A percentile compares a stretch with the other conserved stretches of the same genome.
These are phyloP conservation scores for Furcasterigmium furcatum DNA, from an alignment of 2,329 filamentous ascomycete species.

Conservation along the genomic window DNA sequence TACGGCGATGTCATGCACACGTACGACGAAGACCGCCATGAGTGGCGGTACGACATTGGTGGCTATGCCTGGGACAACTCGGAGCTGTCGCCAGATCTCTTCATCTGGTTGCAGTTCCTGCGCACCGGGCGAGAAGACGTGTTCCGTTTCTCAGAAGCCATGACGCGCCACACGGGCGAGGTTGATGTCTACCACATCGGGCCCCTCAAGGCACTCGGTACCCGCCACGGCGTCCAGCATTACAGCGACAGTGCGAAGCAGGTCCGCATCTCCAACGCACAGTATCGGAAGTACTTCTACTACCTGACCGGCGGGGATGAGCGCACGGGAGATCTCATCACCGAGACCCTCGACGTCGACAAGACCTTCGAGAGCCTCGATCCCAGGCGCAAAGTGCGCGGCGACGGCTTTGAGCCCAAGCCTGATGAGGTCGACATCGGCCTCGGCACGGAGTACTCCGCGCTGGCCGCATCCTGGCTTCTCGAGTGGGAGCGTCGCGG, in stretches of 20 bases:
- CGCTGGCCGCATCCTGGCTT: constrained; percentile 54
- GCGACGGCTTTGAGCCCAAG: constrained; percentile 43
- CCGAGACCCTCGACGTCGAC: constrained; percentile 48
- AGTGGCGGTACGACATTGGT: constrained; percentile 61
- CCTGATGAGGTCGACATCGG: constrained; percentile 42
- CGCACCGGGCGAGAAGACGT: constrained; percentile 54
- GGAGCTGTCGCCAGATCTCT: constrained; percentile 59
- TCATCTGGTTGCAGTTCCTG: constrained; percentile 61
- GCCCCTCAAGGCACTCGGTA: constrained; percentile 55
- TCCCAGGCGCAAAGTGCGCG: constrained; percentile 55
- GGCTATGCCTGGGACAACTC: constrained; percentile 66
- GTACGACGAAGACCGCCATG: constrained; percentile 51
- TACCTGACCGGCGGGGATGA: constrained; percentile 56
- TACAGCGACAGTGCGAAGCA: constrained; percentile 60
- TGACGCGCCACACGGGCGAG: constrained; percentile 56
- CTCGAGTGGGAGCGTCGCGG: constrained; percentile 58
- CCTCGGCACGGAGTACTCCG: constrained; percentile 58
- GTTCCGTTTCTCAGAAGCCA: constrained; percentile 55
- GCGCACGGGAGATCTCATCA: constrained; percentile 50
- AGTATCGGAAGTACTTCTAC: constrained; percentile 55
- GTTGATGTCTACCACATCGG: constrained; percentile 62
- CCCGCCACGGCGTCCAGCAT: constrained; percentile 61
- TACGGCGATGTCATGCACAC: constrained; percentile 62
- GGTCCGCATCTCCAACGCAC: constrained; percentile 54
- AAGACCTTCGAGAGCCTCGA: constrained; percentile 51